Evolutionary conservation across 306 rosid genomes (phyloP).

Genomic region (peach (Prunus persica)): Prunus_persica_NCBIv2 NC_034014.1:4515501-4516000

Average conservation of each 20-base stretch:
- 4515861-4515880: slow-evolving; percentile 8
- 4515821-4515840: slow-evolving; percentile 64
- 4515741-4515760: too few relatives aligned
- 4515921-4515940: too few relatives aligned
- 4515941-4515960: background rate
- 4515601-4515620: slow-evolving; percentile 71
- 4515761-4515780: background rate
- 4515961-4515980: background rate
- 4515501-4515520: slow-evolving; percentile 90
- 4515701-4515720: background rate
- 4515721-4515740: slow-evolving; percentile 11
- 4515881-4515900: background rate
- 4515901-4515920: background rate
- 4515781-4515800: slow-evolving; percentile 49
- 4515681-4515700: slow-evolving; percentile 22
- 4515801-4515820: slow-evolving; percentile 50
- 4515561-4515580: slow-evolving; percentile 77
- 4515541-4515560: slow-evolving; percentile 78
- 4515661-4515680: slow-evolving; percentile 40
- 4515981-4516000: background rate
- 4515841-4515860: slow-evolving; percentile 57
- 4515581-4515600: slow-evolving; percentile 64
- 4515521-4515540: slow-evolving; percentile 58
- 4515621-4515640: slow-evolving; percentile 54
- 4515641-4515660: slow-evolving; percentile 44